Base-by-base conservation (phyloP, 768 basidiomycete genomes). In the Leccinum variicolor region DNA sequence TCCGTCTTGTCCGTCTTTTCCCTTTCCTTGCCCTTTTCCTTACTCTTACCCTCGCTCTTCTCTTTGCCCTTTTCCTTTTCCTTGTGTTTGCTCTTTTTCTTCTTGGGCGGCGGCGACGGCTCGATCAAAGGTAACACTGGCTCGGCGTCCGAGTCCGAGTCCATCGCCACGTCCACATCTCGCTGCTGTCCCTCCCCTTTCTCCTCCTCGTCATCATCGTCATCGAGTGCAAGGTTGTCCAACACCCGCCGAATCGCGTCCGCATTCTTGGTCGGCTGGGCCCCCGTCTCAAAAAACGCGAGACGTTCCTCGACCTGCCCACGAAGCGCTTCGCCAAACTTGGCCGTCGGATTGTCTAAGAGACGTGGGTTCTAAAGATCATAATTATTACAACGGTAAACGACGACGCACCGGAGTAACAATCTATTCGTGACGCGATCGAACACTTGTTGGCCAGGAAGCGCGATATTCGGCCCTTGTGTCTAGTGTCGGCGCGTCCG, bases 381-480 rank as follows among this genome's bases (percentile, higher is more conserved):
- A 5, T 46, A 26, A 19, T 21, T 1, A 47, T 23, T 6, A 3
- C 21, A 57, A n/a, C 13, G 3, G 8, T 9, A 15, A 17, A 21
- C 34, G 4, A 31, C 13, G 14, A 66, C 82, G 54, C 64, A 90
- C 92, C 92, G 2, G 88, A 80, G 70, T 90, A 98, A 73, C 94
- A 98, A 72, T 98, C 96, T 74, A 98, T 98, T 54, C 96, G 83
- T 15, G 93, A 91, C 2, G 96, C 96, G 64, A 98, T 98, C 55
- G 94, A 95, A 69, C 93, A 94, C 75, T 98, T 98, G 82, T 98
- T 98, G 39, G 96, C 96, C 8, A 98, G 80, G 84, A 98, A 98
- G n/a, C 96, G 88, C 4, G 95, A 97, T 69, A 98, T 98, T 55
- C 96, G 89, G 10, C 96, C 96, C 79, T 98, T 98, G 81, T 91